phyloP scores from a whole-genome alignment of 495 filamentous ascomycete genomes.

The Penicillium dipodomyicola region DNA sequence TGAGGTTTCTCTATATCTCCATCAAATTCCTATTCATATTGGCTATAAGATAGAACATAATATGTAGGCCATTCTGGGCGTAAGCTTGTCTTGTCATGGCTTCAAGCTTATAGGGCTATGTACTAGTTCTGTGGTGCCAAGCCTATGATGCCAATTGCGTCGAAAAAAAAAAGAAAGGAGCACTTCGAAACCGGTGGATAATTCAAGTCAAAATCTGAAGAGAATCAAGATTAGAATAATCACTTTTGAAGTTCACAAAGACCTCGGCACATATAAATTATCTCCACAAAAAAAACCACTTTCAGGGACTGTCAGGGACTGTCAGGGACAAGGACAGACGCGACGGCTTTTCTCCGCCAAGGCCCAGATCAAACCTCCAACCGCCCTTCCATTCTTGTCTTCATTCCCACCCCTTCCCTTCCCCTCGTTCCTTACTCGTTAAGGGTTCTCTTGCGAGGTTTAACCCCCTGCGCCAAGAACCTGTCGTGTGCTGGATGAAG shows the following conservation, averaged over 20 bases:
- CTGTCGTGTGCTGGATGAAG: slow-evolving; percentile 40
- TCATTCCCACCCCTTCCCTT: slow-evolving; percentile 17
- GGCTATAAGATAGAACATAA: background rate
- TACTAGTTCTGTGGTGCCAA: slow-evolving; percentile 7
- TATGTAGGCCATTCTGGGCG: background rate
- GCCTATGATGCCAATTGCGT: slow-evolving; percentile 17
- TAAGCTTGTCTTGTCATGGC: background rate
- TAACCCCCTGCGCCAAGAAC: slow-evolving; percentile 29
- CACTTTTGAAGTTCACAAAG: background rate
- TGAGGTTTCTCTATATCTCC: background rate
- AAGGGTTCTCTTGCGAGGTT: slow-evolving; percentile 18
- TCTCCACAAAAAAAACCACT: slow-evolving; percentile 7
- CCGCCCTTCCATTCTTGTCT: slow-evolving; percentile 12
- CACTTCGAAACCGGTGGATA: background rate
- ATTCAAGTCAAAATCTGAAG: background rate
- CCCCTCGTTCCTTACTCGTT: slow-evolving; percentile 16
- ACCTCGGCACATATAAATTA: background rate
- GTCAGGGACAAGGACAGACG: background rate
- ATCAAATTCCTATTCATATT: background rate
- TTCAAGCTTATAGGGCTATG: background rate
- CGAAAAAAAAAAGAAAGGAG: background rate
- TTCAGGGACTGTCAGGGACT: slow-evolving; percentile 8
- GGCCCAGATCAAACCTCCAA: slow-evolving; percentile 12
- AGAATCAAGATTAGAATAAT: background rate
- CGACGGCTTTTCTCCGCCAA: slow-evolving; percentile 11